Percentiles rank a stretch among this genome's conserved stretches.
phyloP scores from a whole-genome alignment of 495 filamentous ascomycete species.

The Penicillium odoratum region DNA sequence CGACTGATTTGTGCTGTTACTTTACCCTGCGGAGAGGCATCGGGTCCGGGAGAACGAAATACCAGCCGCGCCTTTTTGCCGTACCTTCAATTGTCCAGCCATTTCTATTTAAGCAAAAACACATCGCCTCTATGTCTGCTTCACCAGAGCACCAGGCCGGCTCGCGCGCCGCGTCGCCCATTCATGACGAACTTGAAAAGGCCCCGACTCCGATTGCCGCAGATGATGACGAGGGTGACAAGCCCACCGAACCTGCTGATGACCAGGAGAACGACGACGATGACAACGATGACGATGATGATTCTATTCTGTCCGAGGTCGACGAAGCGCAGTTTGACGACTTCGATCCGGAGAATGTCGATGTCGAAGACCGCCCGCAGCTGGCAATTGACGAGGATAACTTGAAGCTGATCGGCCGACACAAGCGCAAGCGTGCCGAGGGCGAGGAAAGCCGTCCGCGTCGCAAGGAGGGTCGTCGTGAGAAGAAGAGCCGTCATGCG shows the following conservation, averaged over 20 bases:
- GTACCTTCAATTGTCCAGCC: neutral
- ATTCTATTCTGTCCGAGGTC: constrained; percentile 85
- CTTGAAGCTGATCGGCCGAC: constrained; percentile 67
- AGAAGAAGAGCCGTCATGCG: constrained; percentile 70
- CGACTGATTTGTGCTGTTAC: constrained; percentile 1
- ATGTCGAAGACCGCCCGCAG: constrained; percentile 71
- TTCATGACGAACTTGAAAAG: constrained; percentile 26
- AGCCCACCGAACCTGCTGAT: constrained; percentile 13
- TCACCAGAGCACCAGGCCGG: constrained; percentile 35
- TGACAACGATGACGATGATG: constrained; percentile 23
- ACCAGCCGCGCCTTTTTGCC: constrained; percentile 19
- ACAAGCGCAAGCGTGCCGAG: constrained; percentile 80
- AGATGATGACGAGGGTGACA: constrained; percentile 26
- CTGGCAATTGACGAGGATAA: constrained; percentile 88
- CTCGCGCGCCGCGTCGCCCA: constrained; percentile 25
- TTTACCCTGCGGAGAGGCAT: constrained; percentile 12
- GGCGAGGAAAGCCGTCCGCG: constrained; percentile 56
- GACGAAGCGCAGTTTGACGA: constrained; percentile 93
- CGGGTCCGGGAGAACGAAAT: constrained; percentile 13
- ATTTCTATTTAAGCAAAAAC: neutral
- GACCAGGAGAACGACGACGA: constrained; percentile 9
- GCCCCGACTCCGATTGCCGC: constrained; percentile 25
- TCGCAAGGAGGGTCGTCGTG: constrained; percentile 74
- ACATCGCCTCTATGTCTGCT: constrained; percentile 36
- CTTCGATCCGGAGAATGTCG: constrained; percentile 77